Percentiles rank a stretch among this genome's conserved stretches.
Evolutionary conservation across 73 alveolate genomes (phyloP).

Genomic region (Paramecium sonneborni): DNA sequence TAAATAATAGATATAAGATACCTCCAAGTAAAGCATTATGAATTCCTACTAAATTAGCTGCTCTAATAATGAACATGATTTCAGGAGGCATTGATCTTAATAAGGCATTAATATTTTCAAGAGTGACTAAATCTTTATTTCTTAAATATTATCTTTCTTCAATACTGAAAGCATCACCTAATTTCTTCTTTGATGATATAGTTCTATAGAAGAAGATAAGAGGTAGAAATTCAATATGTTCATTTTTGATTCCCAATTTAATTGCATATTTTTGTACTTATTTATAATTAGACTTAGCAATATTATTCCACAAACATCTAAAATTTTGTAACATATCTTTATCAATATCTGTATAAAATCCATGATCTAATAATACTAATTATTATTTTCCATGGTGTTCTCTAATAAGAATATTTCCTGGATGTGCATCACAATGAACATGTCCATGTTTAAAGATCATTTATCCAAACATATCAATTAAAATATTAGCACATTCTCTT

Average conservation of each 20-base stretch:
- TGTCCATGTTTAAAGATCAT: constrained; percentile 81
- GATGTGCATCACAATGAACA: constrained; percentile 88
- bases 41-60: constrained; percentile 79
- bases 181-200: constrained; percentile 55
- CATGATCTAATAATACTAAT: constrained; percentile 74
- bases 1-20: background rate
- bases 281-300: constrained; percentile 65
- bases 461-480: constrained; percentile 79
- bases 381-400: background rate
- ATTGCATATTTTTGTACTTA: constrained; percentile 58
- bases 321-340: constrained; percentile 58
- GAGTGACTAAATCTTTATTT: constrained; percentile 70
- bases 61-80: constrained; percentile 78
- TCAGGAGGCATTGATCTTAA: constrained; percentile 79
- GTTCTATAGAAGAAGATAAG: constrained; percentile 70
- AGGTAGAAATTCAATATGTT: constrained; percentile 69
- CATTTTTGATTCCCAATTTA: constrained; percentile 62
- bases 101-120: constrained; percentile 75
- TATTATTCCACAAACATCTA: constrained; percentile 68
- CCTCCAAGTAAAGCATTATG: constrained; percentile 81
- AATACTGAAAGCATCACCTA: constrained; percentile 76
- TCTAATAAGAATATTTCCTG: constrained; percentile 84
- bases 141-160: constrained; percentile 76
- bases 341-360: constrained; percentile 69
- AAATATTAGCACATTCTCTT: constrained; percentile 62